These are phyloP conservation scores for Orychophragmus violaceus DNA, from an alignment of 345 rosid genomes.

Conservation along the genomic window DNA sequence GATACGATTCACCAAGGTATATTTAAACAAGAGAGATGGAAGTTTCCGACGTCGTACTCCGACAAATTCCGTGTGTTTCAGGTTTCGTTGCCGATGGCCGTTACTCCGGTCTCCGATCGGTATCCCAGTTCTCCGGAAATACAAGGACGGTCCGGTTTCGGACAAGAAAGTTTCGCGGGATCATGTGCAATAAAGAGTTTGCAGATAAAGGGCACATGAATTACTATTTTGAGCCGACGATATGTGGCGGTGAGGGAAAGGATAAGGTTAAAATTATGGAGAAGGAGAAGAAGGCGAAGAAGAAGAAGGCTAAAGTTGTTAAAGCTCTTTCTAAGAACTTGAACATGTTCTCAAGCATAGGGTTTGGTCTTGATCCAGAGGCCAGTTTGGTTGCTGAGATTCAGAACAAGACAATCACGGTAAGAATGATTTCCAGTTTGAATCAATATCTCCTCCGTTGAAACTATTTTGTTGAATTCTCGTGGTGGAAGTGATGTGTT, in stretches of 20 bases:
- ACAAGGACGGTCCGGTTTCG: neutral
- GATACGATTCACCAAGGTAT: neutral
- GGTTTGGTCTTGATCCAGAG: slow-evolving; percentile 33
- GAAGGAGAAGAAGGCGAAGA: slow-evolving; percentile 30
- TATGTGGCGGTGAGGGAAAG: slow-evolving; percentile 17
- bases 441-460: neutral
- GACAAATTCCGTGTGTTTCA: slow-evolving; percentile 20
- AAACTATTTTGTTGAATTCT: neutral
- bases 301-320: slow-evolving; percentile 45
- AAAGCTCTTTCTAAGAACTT: slow-evolving; percentile 42
- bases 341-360: slow-evolving; percentile 33
- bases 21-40: slow-evolving; percentile 14
- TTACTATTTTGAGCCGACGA: no score
- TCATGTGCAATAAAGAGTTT: no score
- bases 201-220: no score
- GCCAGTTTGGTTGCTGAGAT: slow-evolving; percentile 24
- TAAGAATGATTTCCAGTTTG: slow-evolving; percentile 17
- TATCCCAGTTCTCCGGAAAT: slow-evolving; percentile 14
- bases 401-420: slow-evolving; percentile 41
- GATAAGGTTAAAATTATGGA: slow-evolving; percentile 18
- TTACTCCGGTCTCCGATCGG: no score
- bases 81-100: neutral
- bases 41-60: slow-evolving; percentile 26
- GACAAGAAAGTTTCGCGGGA: neutral
- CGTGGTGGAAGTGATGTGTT: neutral